phyloP scores from a whole-genome alignment of 768 basidiomycete species.

The Amanita fuliginea region DNA sequence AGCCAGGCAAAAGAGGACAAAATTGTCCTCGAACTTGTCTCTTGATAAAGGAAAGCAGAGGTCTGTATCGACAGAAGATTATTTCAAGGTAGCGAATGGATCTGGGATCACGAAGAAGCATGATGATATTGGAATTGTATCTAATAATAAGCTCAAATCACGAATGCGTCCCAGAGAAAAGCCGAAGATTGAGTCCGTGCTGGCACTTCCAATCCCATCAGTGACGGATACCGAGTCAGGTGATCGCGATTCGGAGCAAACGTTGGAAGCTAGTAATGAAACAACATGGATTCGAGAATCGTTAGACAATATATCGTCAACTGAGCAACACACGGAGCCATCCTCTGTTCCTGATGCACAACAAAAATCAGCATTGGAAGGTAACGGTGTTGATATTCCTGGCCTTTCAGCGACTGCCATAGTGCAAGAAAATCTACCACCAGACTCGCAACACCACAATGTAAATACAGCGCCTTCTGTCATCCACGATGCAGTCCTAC shows the following conservation, averaged over 20 bases:
- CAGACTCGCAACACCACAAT: too few relatives aligned
- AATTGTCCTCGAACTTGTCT: neutral
- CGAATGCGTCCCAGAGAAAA: slow-evolving; percentile 7
- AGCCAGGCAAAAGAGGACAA: neutral
- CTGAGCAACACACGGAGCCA: neutral
- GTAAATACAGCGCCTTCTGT: neutral
- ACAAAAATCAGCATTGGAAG: neutral
- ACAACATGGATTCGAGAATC: neutral
- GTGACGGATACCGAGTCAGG: neutral
- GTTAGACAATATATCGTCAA: neutral
- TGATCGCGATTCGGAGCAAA: neutral
- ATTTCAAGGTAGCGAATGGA: neutral
- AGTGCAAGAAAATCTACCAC: neutral
- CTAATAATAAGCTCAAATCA: neutral
- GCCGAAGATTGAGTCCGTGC: neutral
- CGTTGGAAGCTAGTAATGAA: neutral
- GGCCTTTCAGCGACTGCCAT: neutral
- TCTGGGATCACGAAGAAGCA: neutral
- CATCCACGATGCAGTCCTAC: neutral
- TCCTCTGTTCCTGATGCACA: neutral
- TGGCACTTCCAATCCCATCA: neutral
- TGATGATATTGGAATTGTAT: neutral
- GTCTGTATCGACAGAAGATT: neutral
- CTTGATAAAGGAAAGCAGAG: slow-evolving; percentile 4
- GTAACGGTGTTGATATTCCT: neutral